A percentile compares a stretch with the other conserved stretches of the same genome.
phyloP scores from a whole-genome alignment of 495 filamentous ascomycete species.

The Aspergillus indologenus region DNA sequence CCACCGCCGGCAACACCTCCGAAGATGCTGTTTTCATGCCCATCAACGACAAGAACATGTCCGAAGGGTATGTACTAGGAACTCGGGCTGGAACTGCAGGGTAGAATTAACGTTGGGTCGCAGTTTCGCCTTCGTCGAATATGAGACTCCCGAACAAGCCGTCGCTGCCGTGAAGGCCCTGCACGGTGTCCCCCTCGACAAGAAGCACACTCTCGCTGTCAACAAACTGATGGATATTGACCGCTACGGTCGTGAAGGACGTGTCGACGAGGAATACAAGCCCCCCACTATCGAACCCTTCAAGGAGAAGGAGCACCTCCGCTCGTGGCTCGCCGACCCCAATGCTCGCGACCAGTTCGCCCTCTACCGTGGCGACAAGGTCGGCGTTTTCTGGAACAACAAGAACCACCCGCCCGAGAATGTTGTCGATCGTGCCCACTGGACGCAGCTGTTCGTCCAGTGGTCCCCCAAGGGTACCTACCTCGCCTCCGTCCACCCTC shows the following conservation, averaged over 20 bases:
- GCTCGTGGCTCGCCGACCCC: constrained; percentile 85
- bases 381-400: constrained; percentile 97
- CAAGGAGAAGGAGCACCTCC: constrained; percentile 86
- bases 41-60: constrained; percentile 73
- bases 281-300: constrained; percentile 76
- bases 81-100: constrained; percentile 6
- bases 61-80: constrained; percentile 65
- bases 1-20: constrained; percentile 73
- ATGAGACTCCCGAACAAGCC: constrained; percentile 87
- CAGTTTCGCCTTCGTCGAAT: constrained; percentile 95
- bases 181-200: constrained; percentile 81
- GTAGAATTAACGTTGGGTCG: constrained; percentile 15
- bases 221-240: constrained; percentile 99
- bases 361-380: constrained; percentile 83
- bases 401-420: constrained; percentile 86
- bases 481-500: constrained; percentile 88
- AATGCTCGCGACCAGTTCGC: constrained; percentile 90
- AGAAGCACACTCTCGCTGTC: constrained; percentile 88
- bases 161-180: constrained; percentile 81
- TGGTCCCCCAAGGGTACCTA: constrained; percentile 96
- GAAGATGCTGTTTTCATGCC: constrained; percentile 94
- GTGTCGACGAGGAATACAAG: constrained; percentile 84
- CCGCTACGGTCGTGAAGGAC: constrained; percentile 89
- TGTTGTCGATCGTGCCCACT: constrained; percentile 84
- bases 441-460: constrained; percentile 96